phyloP scores from a whole-genome alignment of 352 stramenopile species.

The Globisporangium nodosum region DNA sequence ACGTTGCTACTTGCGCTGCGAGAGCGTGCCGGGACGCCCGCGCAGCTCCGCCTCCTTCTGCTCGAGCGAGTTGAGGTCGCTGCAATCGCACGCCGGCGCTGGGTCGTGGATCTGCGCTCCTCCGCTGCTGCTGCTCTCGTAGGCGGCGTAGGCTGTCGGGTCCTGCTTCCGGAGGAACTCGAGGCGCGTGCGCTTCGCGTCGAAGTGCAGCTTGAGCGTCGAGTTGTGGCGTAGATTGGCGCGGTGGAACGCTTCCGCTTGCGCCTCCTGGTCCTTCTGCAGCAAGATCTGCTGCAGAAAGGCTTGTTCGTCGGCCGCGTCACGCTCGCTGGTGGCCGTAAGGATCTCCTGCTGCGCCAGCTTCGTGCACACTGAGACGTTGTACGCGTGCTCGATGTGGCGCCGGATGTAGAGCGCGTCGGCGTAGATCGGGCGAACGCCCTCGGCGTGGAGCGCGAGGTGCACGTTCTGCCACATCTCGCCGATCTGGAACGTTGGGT shows the following conservation, averaged over 20 bases:
- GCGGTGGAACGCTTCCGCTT: slow-evolving; percentile 51
- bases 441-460: slow-evolving; percentile 50
- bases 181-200: slow-evolving; percentile 64
- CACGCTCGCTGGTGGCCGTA: slow-evolving; percentile 13
- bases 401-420: slow-evolving; percentile 66
- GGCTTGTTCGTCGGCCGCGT: slow-evolving; percentile 19
- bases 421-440: slow-evolving; percentile 64
- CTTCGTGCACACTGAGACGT: slow-evolving; percentile 59
- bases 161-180: slow-evolving; percentile 67
- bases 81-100: slow-evolving; percentile 36
- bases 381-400: slow-evolving; percentile 72
- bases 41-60: slow-evolving; percentile 56
- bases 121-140: slow-evolving; percentile 29
- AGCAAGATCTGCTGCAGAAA: slow-evolving; percentile 51
- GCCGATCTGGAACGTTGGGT: slow-evolving; percentile 54
- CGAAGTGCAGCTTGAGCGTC: slow-evolving; percentile 67
- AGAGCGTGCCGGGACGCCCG: slow-evolving; percentile 48
- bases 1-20: slow-evolving; percentile 6
- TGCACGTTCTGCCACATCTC: slow-evolving; percentile 77
- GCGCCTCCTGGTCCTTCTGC: slow-evolving; percentile 66
- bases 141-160: slow-evolving; percentile 40
- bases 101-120: slow-evolving; percentile 43
- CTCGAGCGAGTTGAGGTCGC: slow-evolving; percentile 38
- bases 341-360: slow-evolving; percentile 51
- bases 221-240: slow-evolving; percentile 57